Evolutionary conservation across 805 yeast species (phyloP).

Genomic region (Candida sakaeoensis): DNA sequence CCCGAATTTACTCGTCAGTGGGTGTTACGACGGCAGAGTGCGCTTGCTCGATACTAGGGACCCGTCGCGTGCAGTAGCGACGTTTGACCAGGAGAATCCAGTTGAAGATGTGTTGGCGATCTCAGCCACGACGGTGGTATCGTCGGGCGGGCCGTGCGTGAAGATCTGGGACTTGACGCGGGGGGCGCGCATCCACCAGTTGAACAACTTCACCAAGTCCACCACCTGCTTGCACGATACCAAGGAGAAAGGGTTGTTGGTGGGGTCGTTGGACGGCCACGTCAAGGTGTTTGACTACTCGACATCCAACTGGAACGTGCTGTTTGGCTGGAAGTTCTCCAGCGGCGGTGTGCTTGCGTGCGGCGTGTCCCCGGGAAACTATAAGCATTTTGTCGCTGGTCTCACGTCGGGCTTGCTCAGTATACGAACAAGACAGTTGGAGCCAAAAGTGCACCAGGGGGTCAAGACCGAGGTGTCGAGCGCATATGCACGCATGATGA

Average conservation of each 20-base stretch:
- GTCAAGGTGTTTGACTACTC: constrained; percentile 87
- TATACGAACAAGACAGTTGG: constrained; percentile 80
- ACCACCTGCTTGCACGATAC: constrained; percentile 80
- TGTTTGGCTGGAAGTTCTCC: constrained; percentile 96
- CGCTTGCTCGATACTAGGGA: constrained; percentile 79
- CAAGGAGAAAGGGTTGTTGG: constrained; percentile 75
- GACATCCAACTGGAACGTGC: constrained; percentile 74
- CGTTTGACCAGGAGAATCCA: constrained; percentile 68
- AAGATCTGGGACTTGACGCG: constrained; percentile 91
- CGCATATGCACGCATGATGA: constrained; percentile 75
- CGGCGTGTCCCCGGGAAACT: constrained; percentile 75
- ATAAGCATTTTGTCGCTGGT: constrained; percentile 88
- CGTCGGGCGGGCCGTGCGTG: constrained; percentile 77
- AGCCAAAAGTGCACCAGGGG: constrained; percentile 51
- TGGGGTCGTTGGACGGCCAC: constrained; percentile 96
- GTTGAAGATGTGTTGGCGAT: constrained; percentile 81
- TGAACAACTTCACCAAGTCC: constrained; percentile 88
- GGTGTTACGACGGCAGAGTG: constrained; percentile 87
- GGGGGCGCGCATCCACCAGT: constrained; percentile 63
- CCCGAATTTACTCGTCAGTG: constrained; percentile 80
- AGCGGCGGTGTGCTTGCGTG: constrained; percentile 81
- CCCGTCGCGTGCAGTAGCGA: constrained; percentile 49
- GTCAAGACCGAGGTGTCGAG: constrained; percentile 49
- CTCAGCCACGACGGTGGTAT: constrained; percentile 69
- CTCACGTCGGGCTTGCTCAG: constrained; percentile 85